These are phyloP conservation scores for Sporothrix brasiliensis DNA, from an alignment of 2,329 filamentous ascomycete species.

Conservation along the genomic window DNA sequence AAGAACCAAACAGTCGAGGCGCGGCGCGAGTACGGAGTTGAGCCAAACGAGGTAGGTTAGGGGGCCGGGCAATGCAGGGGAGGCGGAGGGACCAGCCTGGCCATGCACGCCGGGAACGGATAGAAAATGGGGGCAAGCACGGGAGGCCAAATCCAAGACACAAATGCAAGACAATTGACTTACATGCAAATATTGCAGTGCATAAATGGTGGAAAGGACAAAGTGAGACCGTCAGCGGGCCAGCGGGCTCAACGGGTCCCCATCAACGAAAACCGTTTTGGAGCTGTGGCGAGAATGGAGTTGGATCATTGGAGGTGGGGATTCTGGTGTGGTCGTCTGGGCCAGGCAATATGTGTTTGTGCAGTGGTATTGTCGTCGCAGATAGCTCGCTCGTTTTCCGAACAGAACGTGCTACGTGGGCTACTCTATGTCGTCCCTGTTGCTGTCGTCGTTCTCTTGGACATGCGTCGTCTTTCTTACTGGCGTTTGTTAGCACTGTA, in stretches of 20 bases:
- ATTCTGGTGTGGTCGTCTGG: neutral
- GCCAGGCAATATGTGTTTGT: too few relatives aligned
- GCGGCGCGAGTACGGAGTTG: neutral
- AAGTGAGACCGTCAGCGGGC: slow-evolving; percentile 30
- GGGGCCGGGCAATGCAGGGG: slow-evolving; percentile 18
- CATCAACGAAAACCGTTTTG: slow-evolving; percentile 21
- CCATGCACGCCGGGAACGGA: slow-evolving; percentile 1
- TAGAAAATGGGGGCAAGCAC: neutral
- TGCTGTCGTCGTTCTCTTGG: neutral
- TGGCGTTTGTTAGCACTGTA: neutral
- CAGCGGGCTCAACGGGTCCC: slow-evolving; percentile 30
- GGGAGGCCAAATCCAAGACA: slow-evolving; percentile 11
- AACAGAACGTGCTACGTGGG: neutral
- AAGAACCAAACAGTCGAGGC: neutral
- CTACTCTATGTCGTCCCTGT: neutral
- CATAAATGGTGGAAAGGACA: slow-evolving; percentile 38
- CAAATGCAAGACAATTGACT: slow-evolving; percentile 36
- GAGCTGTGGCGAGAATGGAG: neutral
- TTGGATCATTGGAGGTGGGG: slow-evolving; percentile 9
- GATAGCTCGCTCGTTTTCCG: slow-evolving; percentile 15
- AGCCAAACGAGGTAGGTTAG: neutral
- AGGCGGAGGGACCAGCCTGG: slow-evolving; percentile 1
- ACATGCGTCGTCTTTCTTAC: neutral
- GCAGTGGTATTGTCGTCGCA: neutral
- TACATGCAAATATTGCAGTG: slow-evolving; percentile 40